These are phyloP conservation scores for Aureobasidium sp. DNA, from an alignment of 2,329 filamentous ascomycete species.

Conservation along the genomic window DNA sequence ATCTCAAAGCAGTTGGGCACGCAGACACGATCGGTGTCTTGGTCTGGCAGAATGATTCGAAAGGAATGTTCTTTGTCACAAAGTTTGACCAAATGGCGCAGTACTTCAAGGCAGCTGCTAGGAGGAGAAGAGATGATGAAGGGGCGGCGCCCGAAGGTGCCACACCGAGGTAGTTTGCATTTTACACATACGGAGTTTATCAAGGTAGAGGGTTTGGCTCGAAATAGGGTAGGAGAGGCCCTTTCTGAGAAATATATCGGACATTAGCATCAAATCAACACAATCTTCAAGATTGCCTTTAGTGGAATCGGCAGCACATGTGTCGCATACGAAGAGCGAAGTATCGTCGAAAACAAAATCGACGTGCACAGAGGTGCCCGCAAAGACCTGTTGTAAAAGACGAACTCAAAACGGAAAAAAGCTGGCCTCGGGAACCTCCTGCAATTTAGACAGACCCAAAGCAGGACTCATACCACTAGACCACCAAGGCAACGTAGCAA, in stretches of 20 bases:
- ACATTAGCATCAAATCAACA: no score
- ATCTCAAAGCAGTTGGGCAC: conserved; percentile 62
- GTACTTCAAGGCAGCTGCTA: conserved; percentile 59
- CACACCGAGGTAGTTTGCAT: neutral
- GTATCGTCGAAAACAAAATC: no score
- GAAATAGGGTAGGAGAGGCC: neutral
- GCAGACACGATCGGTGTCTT: conserved; percentile 87
- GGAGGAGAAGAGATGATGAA: conserved; percentile 28
- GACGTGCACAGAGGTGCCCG: no score
- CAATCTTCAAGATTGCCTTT: no score
- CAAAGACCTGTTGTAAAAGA: no score
- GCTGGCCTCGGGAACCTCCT: conserved; percentile 14
- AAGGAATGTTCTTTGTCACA: conserved; percentile 83
- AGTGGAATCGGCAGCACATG: no score
- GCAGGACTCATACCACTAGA: conserved; percentile 16
- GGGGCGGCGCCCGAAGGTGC: neutral
- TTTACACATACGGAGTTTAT: neutral
- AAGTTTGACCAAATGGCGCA: conserved; percentile 81
- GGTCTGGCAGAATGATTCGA: conserved; percentile 74
- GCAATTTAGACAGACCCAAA: conserved; percentile 12
- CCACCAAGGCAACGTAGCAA: neutral
- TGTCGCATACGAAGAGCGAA: no score
- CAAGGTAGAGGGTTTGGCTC: neutral
- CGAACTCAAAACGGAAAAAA: conserved; percentile 6
- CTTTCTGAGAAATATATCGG: neutral